phyloP scores from a whole-genome alignment of 768 basidiomycete genomes.

The Clavulina sp. region DNA sequence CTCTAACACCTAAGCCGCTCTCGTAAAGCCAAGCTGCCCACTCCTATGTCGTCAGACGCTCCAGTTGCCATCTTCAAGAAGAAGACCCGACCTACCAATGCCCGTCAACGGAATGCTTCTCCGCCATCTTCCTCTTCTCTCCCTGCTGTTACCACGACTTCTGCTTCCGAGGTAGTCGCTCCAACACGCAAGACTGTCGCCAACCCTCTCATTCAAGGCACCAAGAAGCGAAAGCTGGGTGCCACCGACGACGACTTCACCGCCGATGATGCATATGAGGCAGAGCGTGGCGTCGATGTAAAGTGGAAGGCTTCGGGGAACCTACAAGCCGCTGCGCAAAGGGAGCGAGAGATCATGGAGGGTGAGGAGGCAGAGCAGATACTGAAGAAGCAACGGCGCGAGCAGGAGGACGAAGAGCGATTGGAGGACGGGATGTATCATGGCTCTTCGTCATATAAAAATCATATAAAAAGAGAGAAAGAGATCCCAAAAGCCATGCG shows the following conservation, averaged over 20 bases:
- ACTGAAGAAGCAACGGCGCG: conserved; percentile 32
- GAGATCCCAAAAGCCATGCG: conserved; percentile 81
- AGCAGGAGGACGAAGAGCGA: conserved; percentile 40
- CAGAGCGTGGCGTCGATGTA: conserved; percentile 35
- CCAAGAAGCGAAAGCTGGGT: conserved; percentile 42
- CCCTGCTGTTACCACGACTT: conserved; percentile 19
- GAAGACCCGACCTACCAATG: conserved; percentile 56
- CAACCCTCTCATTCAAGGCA: conserved; percentile 64
- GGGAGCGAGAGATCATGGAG: conserved; percentile 56
- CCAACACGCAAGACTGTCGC: conserved; percentile 49
- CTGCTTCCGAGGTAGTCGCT: conserved; percentile 53
- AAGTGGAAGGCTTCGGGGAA: conserved; percentile 52
- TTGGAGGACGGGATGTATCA: conserved; percentile 70
- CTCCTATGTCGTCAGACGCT: conserved; percentile 4
- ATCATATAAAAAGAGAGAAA: conserved; percentile 56
- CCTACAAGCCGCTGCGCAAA: conserved; percentile 45
- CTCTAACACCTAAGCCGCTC: too few relatives aligned
- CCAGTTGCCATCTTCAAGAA: conserved; percentile 79
- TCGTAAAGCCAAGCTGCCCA: too few relatives aligned
- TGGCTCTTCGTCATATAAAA: conserved; percentile 67
- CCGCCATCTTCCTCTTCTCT: conserved; percentile 25
- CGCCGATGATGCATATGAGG: conserved; percentile 32
- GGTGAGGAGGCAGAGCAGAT: conserved; percentile 63
- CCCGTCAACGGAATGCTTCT: conserved; percentile 57
- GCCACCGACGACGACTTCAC: conserved; percentile 33